Base-by-base conservation (phyloP, 192 early-diverging fungal species). In the Rhizophagus sp. region DNA sequence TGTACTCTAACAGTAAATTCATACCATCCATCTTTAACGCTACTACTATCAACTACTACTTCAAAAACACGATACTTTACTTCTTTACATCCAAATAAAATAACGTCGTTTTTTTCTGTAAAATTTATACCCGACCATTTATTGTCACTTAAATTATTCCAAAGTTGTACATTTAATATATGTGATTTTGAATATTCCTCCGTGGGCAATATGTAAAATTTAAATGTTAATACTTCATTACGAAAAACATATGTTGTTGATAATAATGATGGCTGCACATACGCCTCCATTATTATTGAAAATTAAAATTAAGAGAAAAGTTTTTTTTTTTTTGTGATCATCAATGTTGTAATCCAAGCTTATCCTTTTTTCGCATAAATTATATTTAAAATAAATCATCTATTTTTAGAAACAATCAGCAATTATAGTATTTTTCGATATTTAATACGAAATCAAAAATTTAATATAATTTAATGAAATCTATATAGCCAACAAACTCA, bases 1-100 rank as follows among this genome's bases (percentile, higher is more conserved):
- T 68, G 30, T 12, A 67, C 24, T 44, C 64, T n/a, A n/a, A 44
- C 24, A 34, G 76, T 78, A 49, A 78, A 78, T 57, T 78, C 76
- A 67, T 78, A 78, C 62, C 64, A 68, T 4, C 76, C 76, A 12
- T 65, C 41, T 25, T 67, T 15, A 68, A 68, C n/a, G 52, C 19
- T 24, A 2, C 39, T 22, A 4, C n/a, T 67, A 68, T 6, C 6
- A 67, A 50, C 8, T 24, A 11, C 25, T 17, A 44, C 3, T 52
- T 78, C n/a, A 68, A 78, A 78, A 6, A 50, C 24, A 15, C 76
- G 76, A 67, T 50, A 78, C 8, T 13, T 36, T 41, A 25, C 22
- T 34, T 62, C 50, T 2, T 30, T 17, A 75, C 74, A 64, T n/a
- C 74, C 74, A 75, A 75, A 19, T 19, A 75, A 33, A 25, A 17